Percentiles rank a stretch among this genome's conserved stretches.
Conservation (phyloP, 2,329 filamentous ascomycete species). For the Colletotrichum lini region DNA sequence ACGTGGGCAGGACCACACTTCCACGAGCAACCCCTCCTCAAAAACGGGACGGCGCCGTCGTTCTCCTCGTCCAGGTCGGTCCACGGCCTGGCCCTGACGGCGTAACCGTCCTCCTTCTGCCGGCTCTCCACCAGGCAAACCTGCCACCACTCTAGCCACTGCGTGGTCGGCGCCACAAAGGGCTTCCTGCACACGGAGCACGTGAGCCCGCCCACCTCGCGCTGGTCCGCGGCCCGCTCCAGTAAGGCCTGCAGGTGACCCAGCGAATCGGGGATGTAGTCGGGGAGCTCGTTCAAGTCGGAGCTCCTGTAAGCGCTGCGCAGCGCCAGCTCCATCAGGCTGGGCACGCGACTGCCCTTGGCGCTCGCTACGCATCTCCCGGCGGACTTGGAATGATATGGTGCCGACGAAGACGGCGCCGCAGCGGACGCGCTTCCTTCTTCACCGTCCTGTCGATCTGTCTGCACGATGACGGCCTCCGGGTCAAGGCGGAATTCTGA, state of each 20-base stretch:
- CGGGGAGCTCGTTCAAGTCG: constrained; percentile 59
- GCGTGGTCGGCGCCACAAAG: constrained; percentile 65
- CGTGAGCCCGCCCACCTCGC: constrained; percentile 62
- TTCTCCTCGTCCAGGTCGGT: constrained; percentile 44
- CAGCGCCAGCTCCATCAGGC: constrained; percentile 66
- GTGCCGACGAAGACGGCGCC: constrained; percentile 38
- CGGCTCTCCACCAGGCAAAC: constrained; percentile 44
- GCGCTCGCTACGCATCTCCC: constrained; percentile 16
- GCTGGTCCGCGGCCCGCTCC: constrained; percentile 56
- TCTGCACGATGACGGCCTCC: constrained; percentile 34
- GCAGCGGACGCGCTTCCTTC: constrained; percentile 33
- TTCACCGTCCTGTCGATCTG: constrained; percentile 19
- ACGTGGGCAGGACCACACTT: constrained; percentile 59
- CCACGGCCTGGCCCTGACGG: constrained; percentile 31
- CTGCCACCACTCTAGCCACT: constrained; percentile 77
- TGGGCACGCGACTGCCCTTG: constrained; percentile 57
- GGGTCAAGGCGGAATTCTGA: constrained; percentile 46
- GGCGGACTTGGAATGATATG: constrained; percentile 40
- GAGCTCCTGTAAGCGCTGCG: constrained; percentile 61
- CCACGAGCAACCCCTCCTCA: constrained; percentile 66
- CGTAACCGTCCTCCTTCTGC: constrained; percentile 6
- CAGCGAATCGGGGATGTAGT: constrained; percentile 59
- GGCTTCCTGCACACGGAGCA: constrained; percentile 67
- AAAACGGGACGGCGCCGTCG: constrained; percentile 61
- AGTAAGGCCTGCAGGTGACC: constrained; percentile 58